phyloP scores from a whole-genome alignment of 1,284 basidiomycete genomes.

The Sporisorium scitamineum region DNA sequence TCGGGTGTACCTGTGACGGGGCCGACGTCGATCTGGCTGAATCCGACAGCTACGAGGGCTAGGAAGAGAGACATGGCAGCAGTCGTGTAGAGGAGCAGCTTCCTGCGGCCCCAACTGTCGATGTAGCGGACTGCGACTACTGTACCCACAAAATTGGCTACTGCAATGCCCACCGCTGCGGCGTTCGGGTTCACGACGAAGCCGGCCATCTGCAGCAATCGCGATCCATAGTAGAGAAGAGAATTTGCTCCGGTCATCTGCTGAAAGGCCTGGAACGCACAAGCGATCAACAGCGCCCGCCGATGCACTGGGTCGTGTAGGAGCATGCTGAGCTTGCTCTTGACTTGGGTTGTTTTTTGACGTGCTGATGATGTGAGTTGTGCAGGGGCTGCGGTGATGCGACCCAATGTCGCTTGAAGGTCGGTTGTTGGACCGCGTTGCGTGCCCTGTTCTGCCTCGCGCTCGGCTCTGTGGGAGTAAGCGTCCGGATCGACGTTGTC shows the following conservation, averaged over 20 bases:
- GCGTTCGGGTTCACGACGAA: constrained; percentile 59
- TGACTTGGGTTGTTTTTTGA: constrained; percentile 18
- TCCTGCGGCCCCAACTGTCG: constrained; percentile 54
- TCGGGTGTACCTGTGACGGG: constrained; percentile 14
- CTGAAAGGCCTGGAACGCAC: constrained; percentile 52
- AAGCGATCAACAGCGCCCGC: constrained; percentile 53
- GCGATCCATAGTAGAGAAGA: constrained; percentile 54
- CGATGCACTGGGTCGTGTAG: constrained; percentile 37
- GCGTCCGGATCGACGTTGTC: constrained; percentile 25
- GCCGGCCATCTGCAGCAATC: constrained; percentile 57
- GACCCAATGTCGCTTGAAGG: constrained; percentile 11
- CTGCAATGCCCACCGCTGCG: constrained; percentile 54
- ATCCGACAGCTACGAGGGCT: constrained; percentile 41
- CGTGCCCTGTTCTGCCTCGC: constrained; percentile 4
- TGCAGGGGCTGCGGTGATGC: constrained; percentile 16
- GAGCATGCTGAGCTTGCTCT: constrained; percentile 42
- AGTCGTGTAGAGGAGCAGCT: constrained; percentile 57
- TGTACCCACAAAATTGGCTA: constrained; percentile 61
- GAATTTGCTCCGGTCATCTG: constrained; percentile 44
- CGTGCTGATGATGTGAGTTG: constrained; percentile 22
- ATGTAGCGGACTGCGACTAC: constrained; percentile 53
- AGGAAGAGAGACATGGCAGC: constrained; percentile 44
- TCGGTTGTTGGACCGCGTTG: neutral
- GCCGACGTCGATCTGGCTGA: constrained; percentile 44
- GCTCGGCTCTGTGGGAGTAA: neutral